Evolutionary conservation across 2,329 filamentous ascomycete genomes (phyloP), one percentile per base, ranked within the genome.

Genomic region (Trichothecium roseum): DNA sequence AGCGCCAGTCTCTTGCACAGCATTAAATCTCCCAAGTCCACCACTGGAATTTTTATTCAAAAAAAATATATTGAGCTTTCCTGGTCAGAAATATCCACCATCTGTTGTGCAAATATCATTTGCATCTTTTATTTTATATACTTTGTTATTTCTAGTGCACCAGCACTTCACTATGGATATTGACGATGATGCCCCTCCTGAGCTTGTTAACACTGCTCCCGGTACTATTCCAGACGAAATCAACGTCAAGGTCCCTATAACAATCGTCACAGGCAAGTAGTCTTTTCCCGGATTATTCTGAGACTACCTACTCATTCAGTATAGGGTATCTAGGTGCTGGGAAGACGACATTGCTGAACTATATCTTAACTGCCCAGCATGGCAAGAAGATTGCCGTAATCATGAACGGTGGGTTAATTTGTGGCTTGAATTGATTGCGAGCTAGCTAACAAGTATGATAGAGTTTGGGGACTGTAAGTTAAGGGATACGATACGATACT

Each of bases 361-460:
- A 96, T 56, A 96, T 98, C 42, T 67, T 98, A 35, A 94, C 83
- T 18, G 87, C 88, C 39, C 81, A 89, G 41, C 91, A 98, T 69
- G 89, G 89, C 56, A 96, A 96, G 69, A 94, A 87, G 52, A 91
- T 98, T 56, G 91, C 91, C 9, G 91, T 98, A 12, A 96, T 98
- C 38, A 75, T 98, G 65, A 98, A 98, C 58, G 87, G 85, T 53
- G 40, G 38, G 46, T 37, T 28, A 29, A 14, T 35, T 17, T 30
- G 34, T 16, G 17, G 20, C 37, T 17, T 13, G 26, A 18, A 18
- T 13, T 15, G 29, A 4, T n/a, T 8, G 24, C 18, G 24, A 30
- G 10, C 20, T 6, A 24, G 24, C 41, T 55, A 28, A 49, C 39
- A n/a, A 28, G 8, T 13, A 9, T 4, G 13, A 16, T 44, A 85